phyloP scores from a whole-genome alignment of 805 yeast species.

The Spathaspora passalidarum region DNA sequence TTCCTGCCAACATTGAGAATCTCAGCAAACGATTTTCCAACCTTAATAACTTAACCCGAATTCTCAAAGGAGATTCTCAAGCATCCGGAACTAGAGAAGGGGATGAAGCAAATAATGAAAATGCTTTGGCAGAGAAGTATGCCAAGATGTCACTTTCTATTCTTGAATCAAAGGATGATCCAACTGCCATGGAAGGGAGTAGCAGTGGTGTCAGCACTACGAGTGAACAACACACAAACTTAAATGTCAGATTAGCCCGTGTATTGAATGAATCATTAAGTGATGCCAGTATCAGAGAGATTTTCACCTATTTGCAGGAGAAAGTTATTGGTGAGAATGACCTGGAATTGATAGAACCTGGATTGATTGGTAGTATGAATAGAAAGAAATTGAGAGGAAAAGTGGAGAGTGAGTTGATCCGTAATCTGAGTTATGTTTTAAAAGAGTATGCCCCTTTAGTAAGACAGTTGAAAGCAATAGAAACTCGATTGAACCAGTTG shows the following conservation, averaged over 20 bases:
- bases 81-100: conserved; percentile 5
- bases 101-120: conserved; percentile 8
- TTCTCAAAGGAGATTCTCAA: conserved; percentile 4
- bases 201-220: neutral
- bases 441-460: conserved; percentile 33
- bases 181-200: conserved; percentile 2
- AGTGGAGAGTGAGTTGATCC: conserved; percentile 58
- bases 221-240: neutral
- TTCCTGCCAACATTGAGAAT: conserved; percentile 31
- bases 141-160: conserved; percentile 46
- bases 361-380: conserved; percentile 54
- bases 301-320: conserved; percentile 28
- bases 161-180: conserved; percentile 16
- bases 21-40: conserved; percentile 32
- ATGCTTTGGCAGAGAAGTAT: conserved; percentile 42
- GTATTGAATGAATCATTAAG: conserved; percentile 45
- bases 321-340: conserved; percentile 23
- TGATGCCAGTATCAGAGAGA: conserved; percentile 33
- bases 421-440: conserved; percentile 42
- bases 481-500: conserved; percentile 15
- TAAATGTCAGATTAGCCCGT: conserved; percentile 41
- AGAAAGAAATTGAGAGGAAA: conserved; percentile 59
- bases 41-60: conserved; percentile 11
- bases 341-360: conserved; percentile 41
- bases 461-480: conserved; percentile 21